Percentiles rank a stretch among this genome's conserved stretches.
These are phyloP conservation scores for Elaeagnus macrophylla DNA, from an alignment of 306 rosid genomes.

Conservation along the genomic window DNA sequence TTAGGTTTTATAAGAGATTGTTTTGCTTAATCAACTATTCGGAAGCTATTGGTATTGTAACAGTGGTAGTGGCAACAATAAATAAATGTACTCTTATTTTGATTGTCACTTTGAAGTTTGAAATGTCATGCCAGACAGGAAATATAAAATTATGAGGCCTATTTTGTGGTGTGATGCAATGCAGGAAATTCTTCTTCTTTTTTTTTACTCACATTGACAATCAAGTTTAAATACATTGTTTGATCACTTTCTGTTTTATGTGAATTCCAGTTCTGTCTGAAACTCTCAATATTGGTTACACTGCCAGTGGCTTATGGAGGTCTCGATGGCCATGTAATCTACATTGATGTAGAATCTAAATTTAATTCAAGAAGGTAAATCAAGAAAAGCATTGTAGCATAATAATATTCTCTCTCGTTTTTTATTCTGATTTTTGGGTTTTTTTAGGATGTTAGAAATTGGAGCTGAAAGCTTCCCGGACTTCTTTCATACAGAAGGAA, in stretches of 20 bases:
- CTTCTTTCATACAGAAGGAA: slow-evolving; percentile 62
- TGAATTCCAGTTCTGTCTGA: slow-evolving; percentile 69
- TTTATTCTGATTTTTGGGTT: slow-evolving; percentile 1
- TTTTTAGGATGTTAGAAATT: slow-evolving; percentile 73
- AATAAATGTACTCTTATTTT: background rate
- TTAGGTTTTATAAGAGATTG: background rate
- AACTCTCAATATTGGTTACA: slow-evolving; percentile 76
- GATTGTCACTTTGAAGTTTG: background rate
- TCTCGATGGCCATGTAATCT: slow-evolving; percentile 69
- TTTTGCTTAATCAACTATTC: background rate
- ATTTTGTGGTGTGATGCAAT: background rate
- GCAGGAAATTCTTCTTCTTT: background rate
- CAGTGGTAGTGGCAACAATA: background rate
- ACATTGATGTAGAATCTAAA: slow-evolving; percentile 78
- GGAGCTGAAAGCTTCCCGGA: slow-evolving; percentile 76
- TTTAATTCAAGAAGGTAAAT: slow-evolving; percentile 77
- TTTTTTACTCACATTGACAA: background rate
- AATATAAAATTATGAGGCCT: background rate
- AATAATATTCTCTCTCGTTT: slow-evolving; percentile 17
- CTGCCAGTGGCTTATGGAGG: slow-evolving; percentile 66
- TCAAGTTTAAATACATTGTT: slow-evolving; percentile 14
- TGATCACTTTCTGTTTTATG: background rate
- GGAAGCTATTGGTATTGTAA: background rate
- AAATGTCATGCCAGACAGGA: background rate
- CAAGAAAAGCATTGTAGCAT: slow-evolving; percentile 1